phyloP scores from a whole-genome alignment of 2,329 filamentous ascomycete genomes.

The Emericellopsis atlantica region DNA sequence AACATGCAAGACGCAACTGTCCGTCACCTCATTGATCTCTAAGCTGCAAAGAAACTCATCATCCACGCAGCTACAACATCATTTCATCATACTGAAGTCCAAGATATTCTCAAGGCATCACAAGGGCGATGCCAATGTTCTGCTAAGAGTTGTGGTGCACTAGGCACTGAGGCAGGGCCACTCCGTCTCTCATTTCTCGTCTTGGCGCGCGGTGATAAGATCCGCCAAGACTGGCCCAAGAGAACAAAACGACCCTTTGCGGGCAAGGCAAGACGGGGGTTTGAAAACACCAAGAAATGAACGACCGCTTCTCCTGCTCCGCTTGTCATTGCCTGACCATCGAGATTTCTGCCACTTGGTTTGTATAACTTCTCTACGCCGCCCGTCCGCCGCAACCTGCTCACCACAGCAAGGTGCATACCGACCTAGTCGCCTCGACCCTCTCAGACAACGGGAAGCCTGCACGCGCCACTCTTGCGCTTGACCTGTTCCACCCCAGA shows the following conservation, averaged over 20 bases:
- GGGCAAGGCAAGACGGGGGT: neutral
- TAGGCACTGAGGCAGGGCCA: slow-evolving; percentile 1
- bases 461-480: no score
- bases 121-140: neutral
- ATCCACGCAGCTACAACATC: no score
- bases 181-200: neutral
- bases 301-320: no score
- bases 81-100: no score
- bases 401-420: no score
- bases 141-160: neutral
- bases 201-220: slow-evolving; percentile 1
- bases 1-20: no score
- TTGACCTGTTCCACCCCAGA: neutral
- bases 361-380: no score
- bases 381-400: no score
- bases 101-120: neutral
- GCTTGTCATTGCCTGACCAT: neutral
- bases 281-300: neutral
- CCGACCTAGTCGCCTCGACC: no score
- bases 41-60: no score
- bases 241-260: neutral
- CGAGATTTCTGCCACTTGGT: neutral
- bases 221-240: slow-evolving; percentile 2
- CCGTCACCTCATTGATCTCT: no score
- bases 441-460: no score